A percentile compares a stretch with the other conserved stretches of the same genome.
phyloP scores from a whole-genome alignment of 441 rosid genomes.

The Bruguiera hainesii region DNA sequence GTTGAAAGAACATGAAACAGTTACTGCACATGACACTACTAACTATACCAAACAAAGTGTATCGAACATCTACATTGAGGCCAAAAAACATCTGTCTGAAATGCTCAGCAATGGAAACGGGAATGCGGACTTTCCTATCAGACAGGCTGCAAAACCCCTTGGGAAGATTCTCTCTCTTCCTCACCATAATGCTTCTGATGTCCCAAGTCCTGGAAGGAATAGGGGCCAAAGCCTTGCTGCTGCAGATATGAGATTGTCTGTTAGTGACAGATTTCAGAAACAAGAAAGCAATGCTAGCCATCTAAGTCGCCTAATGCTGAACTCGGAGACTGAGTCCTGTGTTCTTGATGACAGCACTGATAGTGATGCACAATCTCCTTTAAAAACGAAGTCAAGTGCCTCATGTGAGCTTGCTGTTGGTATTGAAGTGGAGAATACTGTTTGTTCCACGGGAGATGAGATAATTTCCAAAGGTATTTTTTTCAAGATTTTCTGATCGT shows the following conservation, averaged over 20 bases:
- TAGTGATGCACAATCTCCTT: not conserved
- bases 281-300: conserved; percentile 1
- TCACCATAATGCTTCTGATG: conserved; percentile 59
- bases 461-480: conserved; percentile 41
- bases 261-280: not conserved
- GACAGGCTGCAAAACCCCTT: conserved; percentile 51
- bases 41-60: conserved; percentile 39
- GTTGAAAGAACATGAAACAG: conserved; percentile 37
- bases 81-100: conserved; percentile 88
- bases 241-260: not conserved
- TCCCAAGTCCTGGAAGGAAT: conserved; percentile 53
- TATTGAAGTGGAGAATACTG: conserved; percentile 32
- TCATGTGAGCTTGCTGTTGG: conserved; percentile 24
- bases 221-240: not conserved
- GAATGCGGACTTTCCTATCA: conserved; percentile 37
- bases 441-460: conserved; percentile 23
- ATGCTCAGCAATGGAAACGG: conserved; percentile 59
- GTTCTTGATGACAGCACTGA: not conserved
- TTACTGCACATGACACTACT: conserved; percentile 26
- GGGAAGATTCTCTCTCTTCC: conserved; percentile 85
- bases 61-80: conserved; percentile 77
- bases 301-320: not conserved
- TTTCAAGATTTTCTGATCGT: conserved; percentile 17
- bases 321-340: not conserved
- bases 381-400: not conserved